Conservation (phyloP, 768 basidiomycete genomes). For the Lentinus tigrinus region DNA sequence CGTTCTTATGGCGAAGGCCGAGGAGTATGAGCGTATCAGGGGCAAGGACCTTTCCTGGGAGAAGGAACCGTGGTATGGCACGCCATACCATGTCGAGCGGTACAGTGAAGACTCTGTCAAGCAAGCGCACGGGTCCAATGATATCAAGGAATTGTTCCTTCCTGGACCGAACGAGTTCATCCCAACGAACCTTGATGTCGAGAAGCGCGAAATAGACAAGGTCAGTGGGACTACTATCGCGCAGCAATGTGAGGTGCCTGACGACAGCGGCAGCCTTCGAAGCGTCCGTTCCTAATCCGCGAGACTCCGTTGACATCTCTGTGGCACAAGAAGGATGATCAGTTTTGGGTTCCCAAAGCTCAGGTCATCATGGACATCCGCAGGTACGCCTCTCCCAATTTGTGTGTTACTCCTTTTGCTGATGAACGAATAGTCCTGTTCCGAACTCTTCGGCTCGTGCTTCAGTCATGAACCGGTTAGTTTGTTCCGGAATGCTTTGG, state of each 20-base stretch:
- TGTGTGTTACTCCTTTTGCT: not conserved
- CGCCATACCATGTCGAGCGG: slow-evolving; percentile 75
- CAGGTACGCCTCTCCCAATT: slow-evolving; percentile 44
- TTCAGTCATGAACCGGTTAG: slow-evolving; percentile 70
- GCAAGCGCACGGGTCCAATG: slow-evolving; percentile 63
- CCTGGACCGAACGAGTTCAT: slow-evolving; percentile 91
- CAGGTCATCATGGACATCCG: slow-evolving; percentile 72
- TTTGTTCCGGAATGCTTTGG: not conserved
- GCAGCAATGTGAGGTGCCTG: not conserved
- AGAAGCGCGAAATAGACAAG: slow-evolving; percentile 66
- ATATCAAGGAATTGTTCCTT: slow-evolving; percentile 67
- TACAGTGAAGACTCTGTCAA: slow-evolving; percentile 63
- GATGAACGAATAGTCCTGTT: slow-evolving; percentile 41
- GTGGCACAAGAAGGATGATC: slow-evolving; percentile 98
- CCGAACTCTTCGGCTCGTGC: slow-evolving; percentile 65
- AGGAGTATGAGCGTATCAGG: slow-evolving; percentile 53
- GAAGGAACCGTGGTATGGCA: slow-evolving; percentile 91
- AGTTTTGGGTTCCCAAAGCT: slow-evolving; percentile 93
- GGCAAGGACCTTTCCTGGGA: slow-evolving; percentile 52
- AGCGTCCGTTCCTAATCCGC: slow-evolving; percentile 72
- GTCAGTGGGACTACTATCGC: slow-evolving; percentile 37
- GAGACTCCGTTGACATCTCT: slow-evolving; percentile 71
- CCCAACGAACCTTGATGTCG: slow-evolving; percentile 80
- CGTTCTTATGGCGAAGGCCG: slow-evolving; percentile 76
- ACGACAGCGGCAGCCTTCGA: slow-evolving; percentile 52